Evolutionary conservation across 148 eudicot genomes (phyloP), one percentile per base, ranked within the genome.

Genomic region (Diospyros lotus): DNA sequence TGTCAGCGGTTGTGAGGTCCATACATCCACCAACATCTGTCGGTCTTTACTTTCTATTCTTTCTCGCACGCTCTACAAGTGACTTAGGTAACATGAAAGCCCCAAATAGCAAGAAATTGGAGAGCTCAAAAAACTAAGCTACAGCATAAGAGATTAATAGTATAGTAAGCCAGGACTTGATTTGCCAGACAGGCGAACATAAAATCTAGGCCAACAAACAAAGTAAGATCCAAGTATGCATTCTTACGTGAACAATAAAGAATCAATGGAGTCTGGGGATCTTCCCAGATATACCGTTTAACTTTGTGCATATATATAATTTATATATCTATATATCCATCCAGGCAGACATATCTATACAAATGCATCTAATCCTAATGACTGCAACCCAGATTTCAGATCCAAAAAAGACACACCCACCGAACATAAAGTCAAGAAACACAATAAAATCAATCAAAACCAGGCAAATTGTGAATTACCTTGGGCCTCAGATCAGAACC

Each of bases 401-500:
- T 52, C 42, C 52, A 15, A 3, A 50, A 64, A 69, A 62, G 15
- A 73, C 45, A 76, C 3, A 55, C 58, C 71, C 61, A 72, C 14
- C 50, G 52, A 62, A 14, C 4, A 66, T 39, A 13, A 69, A 61
- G 51, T 11, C 55, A 38, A 71, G 51, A 78, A 68, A 42, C 10
- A 39, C 1, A 43, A 7, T 2, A 77, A 56, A 52, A 69, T 50
- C 11, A 74, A 69, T 39, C 8, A 61, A n/a, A 63, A 61, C 6
- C 39, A 38, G 13, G 1, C 40, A 72, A 55, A 71, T 40, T 62
- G 52, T 1, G n/a, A 75, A 78, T 69, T 61, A 90, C 94, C 89
- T 90, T 86, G 1, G 90, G 92, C 13, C 59, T 64, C 41, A 80
- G 80, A 80, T 82, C 73, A 75, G 86, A 77, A 40, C 73, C 68